phyloP scores from a whole-genome alignment of 164 flowering plant genomes.

The Saururus chinensis region DNA sequence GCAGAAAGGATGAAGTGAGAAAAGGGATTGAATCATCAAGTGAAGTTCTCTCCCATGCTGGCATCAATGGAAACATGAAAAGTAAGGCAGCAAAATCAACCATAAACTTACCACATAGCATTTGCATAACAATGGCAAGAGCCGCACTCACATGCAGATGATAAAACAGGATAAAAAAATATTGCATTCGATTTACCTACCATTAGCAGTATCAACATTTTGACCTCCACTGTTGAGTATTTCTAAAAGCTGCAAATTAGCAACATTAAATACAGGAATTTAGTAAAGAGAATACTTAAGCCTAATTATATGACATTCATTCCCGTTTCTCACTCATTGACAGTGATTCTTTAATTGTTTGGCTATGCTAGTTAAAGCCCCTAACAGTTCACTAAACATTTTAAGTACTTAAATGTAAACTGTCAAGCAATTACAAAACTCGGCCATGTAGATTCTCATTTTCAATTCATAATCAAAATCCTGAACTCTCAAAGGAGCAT shows the following conservation, averaged over 20 bases:
- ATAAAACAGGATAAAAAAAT: not conserved
- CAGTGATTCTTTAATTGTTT: not conserved
- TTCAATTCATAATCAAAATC: not conserved
- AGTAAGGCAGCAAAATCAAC: not conserved
- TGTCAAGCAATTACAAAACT: not conserved
- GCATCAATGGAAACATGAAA: conserved; percentile 8
- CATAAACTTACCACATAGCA: not conserved
- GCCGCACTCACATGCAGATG: not conserved
- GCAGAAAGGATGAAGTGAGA: conserved; percentile 75
- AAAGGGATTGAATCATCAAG: conserved; percentile 56
- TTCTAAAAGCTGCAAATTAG: conserved; percentile 57
- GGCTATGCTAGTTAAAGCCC: not conserved
- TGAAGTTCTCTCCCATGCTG: conserved; percentile 74
- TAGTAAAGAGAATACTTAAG: no score
- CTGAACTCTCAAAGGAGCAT: no score
- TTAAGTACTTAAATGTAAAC: not conserved
- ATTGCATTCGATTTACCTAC: conserved; percentile 18
- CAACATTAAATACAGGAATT: not conserved
- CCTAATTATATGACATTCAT: not conserved
- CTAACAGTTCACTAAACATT: not conserved
- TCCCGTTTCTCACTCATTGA: not conserved
- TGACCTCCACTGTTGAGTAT: conserved; percentile 58
- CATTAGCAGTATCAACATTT: conserved; percentile 33
- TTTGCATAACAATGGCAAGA: no score
- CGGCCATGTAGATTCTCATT: not conserved